Conservation (phyloP, 129 eudicot genomes). For the Arctium minus region DNA sequence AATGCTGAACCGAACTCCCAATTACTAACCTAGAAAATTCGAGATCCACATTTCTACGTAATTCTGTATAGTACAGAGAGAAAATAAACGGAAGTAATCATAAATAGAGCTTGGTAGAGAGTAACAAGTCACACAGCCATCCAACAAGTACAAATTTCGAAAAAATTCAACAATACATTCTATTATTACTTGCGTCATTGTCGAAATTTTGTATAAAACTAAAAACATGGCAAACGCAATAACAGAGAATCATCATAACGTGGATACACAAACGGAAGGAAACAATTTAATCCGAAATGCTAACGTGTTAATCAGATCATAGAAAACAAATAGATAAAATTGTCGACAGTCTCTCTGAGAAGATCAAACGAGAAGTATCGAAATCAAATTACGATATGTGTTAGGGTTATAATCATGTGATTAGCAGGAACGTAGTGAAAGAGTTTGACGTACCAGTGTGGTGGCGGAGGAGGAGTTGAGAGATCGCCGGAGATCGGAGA, state of each 20-base stretch:
- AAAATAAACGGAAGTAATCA: not conserved
- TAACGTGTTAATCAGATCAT: not conserved
- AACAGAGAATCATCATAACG: not conserved
- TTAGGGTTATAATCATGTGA: slow-evolving; percentile 34
- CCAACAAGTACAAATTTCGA: not conserved
- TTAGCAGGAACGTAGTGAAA: not conserved
- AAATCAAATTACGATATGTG: not conserved
- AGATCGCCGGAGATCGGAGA: slow-evolving; percentile 33
- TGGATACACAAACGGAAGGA: not conserved
- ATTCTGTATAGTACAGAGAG: not conserved
- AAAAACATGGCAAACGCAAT: not conserved
- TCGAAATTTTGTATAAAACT: not conserved
- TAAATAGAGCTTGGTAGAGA: not conserved
- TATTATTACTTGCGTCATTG: not conserved
- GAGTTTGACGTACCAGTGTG: slow-evolving; percentile 28
- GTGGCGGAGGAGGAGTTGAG: slow-evolving; percentile 19
- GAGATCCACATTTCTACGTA: not conserved
- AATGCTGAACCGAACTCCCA: not conserved
- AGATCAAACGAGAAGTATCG: not conserved
- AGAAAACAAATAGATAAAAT: not conserved
- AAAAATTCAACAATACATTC: not conserved
- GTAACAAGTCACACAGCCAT: not conserved
- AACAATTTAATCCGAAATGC: not conserved
- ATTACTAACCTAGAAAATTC: not conserved
- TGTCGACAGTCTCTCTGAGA: not conserved